phyloP scores from a whole-genome alignment of 2,329 filamentous ascomycete species.

The Ceratocystis colombiana region DNA sequence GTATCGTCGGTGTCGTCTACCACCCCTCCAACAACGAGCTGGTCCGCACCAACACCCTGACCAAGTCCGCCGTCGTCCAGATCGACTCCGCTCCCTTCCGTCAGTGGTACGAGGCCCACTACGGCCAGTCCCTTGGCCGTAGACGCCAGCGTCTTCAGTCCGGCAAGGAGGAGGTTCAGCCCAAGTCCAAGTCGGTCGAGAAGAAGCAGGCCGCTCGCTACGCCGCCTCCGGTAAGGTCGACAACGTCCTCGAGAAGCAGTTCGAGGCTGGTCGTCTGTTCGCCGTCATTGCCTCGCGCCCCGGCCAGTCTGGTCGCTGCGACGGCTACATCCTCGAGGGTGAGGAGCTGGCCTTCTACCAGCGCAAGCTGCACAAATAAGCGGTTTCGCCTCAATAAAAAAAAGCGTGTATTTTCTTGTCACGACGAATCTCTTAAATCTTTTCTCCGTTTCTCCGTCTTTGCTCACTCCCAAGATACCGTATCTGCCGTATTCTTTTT shows the following conservation, averaged over 20 bases:
- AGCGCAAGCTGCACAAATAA: slow-evolving; percentile 98
- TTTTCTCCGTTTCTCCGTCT: neutral
- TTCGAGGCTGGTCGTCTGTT: slow-evolving; percentile 98
- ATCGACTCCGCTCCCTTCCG: slow-evolving; percentile 97
- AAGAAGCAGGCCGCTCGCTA: slow-evolving; percentile 91
- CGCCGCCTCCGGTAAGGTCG: slow-evolving; percentile 81
- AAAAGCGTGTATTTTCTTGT: slow-evolving; percentile 25
- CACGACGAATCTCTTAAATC: slow-evolving; percentile 2
- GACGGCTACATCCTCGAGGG: slow-evolving; percentile 99
- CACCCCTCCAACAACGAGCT: slow-evolving; percentile 99
- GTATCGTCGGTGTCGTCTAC: slow-evolving; percentile 96
- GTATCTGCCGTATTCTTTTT: slow-evolving; percentile 3
- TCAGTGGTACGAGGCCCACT: slow-evolving; percentile 99
- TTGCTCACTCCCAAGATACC: neutral
- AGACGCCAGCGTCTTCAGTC: slow-evolving; percentile 75
- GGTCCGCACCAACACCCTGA: slow-evolving; percentile 99
- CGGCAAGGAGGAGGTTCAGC: slow-evolving; percentile 52
- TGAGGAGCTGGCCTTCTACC: slow-evolving; percentile 99
- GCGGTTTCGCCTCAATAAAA: slow-evolving; percentile 30
- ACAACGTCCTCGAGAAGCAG: slow-evolving; percentile 86
- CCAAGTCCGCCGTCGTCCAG: slow-evolving; percentile 97
- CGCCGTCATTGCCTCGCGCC: slow-evolving; percentile 83
- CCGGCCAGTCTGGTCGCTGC: slow-evolving; percentile 90
- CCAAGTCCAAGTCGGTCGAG: slow-evolving; percentile 94
- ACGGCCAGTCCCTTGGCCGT: slow-evolving; percentile 80